Base-by-base conservation (phyloP, 257 asterid genomes). In the Rauvolfia tetraphylla region DNA sequence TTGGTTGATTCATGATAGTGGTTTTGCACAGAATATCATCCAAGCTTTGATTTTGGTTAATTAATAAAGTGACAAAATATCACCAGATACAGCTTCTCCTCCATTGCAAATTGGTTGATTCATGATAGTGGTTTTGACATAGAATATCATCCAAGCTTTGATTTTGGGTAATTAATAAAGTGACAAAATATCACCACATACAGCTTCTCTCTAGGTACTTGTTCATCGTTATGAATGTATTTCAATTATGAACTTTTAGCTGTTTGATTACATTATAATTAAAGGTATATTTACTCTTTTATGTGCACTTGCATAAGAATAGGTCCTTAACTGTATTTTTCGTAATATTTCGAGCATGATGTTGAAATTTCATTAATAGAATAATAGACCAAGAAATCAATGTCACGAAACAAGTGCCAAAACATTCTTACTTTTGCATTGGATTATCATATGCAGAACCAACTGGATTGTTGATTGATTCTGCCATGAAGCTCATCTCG, bases 391-490 rank as follows among this genome's bases (percentile, higher is more conserved):
- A 18, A 29, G 33, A 31, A 5, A 39, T 39, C n/a, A 23, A 18
- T 20, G 2, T 69, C 4, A 3, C 31, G 46, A n/a, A 74, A 69
- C 38, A 73, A 48, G 59, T 36, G 63, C 14, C 29, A 4, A 5
- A 31, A 31, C 17, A 76, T 76, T 76, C 76, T 81, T 80, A 78
- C 78, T 29, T 82, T 71, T 49, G 31, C 82, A 8, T 20, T 46
- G 71, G 63, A 36, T 54, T 39, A n/a, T 86, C 61, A 68, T 78
- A 51, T 83, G 91, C 96, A 95, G 99, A 91, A 75, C 94, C 97
- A 58, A 88, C 94, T 78, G 99, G 99, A 71, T 81, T 92, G 84
- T 78, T 95, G 88, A 83, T 92, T 81, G 99, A 95, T 86, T 91
- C 97, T 81, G 97, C 98, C 27, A 95, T 95, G 99, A 89, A 89